Percentiles rank a stretch among this genome's conserved stretches.
These are phyloP conservation scores for Ustilago nuda DNA, from an alignment of 1,284 basidiomycete species.

Conservation along the genomic window DNA sequence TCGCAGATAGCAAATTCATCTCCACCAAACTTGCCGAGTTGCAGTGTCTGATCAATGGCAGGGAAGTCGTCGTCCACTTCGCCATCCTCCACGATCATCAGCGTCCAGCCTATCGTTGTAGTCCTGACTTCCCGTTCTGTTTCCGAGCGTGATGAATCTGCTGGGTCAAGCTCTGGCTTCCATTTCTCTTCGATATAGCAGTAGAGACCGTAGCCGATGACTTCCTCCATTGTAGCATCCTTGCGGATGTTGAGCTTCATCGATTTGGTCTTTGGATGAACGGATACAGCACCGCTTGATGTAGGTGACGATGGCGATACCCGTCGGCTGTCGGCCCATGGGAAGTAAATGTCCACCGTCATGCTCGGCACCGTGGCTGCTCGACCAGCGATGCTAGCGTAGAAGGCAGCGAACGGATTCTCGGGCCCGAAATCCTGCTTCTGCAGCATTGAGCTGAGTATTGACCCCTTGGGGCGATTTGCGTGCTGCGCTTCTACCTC, in stretches of 20 bases:
- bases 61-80: constrained; percentile 99
- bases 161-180: constrained; percentile 77
- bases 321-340: constrained; percentile 75
- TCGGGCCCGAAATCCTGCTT: constrained; percentile 49
- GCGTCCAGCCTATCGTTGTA: constrained; percentile 88
- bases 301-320: constrained; percentile 28
- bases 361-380: constrained; percentile 70
- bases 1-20: constrained; percentile 87
- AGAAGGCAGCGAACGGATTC: constrained; percentile 71
- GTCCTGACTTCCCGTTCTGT: constrained; percentile 75
- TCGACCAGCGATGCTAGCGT: constrained; percentile 70
- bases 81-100: constrained; percentile 95
- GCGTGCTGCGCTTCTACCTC: constrained; percentile 49
- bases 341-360: constrained; percentile 86
- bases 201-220: constrained; percentile 91
- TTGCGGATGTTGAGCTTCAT: constrained; percentile 77
- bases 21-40: constrained; percentile 88
- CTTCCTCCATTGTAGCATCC: constrained; percentile 93
- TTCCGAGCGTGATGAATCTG: constrained; percentile 61
- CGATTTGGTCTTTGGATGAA: constrained; percentile 63
- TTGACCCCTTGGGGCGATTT: constrained; percentile 42
- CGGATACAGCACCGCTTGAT: constrained; percentile 48
- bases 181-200: constrained; percentile 89
- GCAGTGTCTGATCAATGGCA: constrained; percentile 87
- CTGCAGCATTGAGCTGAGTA: constrained; percentile 47